Conservation (phyloP, 345 rosid species). For the Salix viminalis region DNA sequence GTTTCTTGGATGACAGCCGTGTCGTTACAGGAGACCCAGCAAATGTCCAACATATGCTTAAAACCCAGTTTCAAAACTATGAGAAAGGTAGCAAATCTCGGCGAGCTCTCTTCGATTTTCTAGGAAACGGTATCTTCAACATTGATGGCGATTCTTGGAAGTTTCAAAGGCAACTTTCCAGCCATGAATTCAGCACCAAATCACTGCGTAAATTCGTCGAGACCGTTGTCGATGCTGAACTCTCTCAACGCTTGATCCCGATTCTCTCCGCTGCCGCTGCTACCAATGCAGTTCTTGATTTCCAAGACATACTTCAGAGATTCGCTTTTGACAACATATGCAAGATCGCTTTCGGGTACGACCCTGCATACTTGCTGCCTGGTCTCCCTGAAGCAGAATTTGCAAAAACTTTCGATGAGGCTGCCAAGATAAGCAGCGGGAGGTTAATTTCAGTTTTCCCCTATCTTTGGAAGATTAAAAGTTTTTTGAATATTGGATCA, state of each 20-base stretch:
- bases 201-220: background rate
- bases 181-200: background rate
- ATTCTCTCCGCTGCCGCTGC: background rate
- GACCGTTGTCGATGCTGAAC: background rate
- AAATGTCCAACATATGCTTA: too few species aligned
- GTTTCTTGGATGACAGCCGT: too few species aligned
- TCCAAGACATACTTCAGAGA: constrained; percentile 61
- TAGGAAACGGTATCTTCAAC: background rate
- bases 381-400: constrained; percentile 45
- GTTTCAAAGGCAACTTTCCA: background rate
- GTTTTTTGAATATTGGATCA: constrained; percentile 45
- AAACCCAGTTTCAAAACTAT: too few species aligned
- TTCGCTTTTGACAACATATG: constrained; percentile 65
- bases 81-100: too few species aligned
- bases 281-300: constrained; percentile 24
- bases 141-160: background rate
- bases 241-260: background rate
- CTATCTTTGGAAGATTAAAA: constrained; percentile 51
- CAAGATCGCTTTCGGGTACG: constrained; percentile 58
- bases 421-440: constrained; percentile 48
- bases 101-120: too few species aligned
- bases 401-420: constrained; percentile 57
- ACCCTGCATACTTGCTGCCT: constrained; percentile 48
- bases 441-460: constrained; percentile 43
- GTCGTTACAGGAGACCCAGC: too few species aligned